Percentiles rank a stretch among this genome's conserved stretches.
Evolutionary conservation across 83 land plant species (phyloP).

Genomic region (Picea mariana): DNA sequence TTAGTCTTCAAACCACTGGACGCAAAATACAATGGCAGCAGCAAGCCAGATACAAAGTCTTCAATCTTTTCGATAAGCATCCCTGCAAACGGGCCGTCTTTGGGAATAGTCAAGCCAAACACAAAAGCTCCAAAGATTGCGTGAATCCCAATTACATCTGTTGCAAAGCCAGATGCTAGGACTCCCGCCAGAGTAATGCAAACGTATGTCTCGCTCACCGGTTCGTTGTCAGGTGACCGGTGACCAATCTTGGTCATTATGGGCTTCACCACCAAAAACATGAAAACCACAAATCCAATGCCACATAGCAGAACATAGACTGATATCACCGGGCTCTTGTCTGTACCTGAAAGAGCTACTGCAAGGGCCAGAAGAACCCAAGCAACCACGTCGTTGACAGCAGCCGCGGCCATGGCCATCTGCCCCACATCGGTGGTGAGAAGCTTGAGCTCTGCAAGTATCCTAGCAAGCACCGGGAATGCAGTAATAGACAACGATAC

Average conservation of each 20-base stretch:
- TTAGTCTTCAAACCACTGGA: conserved; percentile 88
- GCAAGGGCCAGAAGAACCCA: conserved; percentile 78
- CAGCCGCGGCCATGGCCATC: conserved; percentile 57
- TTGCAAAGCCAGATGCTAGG: conserved; percentile 65
- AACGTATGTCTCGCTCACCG: conserved; percentile 65
- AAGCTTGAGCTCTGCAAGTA: conserved; percentile 79
- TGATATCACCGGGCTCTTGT: conserved; percentile 30
- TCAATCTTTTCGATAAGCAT: conserved; percentile 76
- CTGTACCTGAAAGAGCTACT: conserved; percentile 52
- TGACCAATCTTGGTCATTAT: conserved; percentile 29
- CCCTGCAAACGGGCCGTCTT: conserved; percentile 65
- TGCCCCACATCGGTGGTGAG: conserved; percentile 73
- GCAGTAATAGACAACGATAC: conserved; percentile 83
- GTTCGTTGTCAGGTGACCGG: conserved; percentile 52
- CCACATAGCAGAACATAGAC: conserved; percentile 70
- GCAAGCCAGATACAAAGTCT: conserved; percentile 68
- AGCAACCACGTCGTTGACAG: too few species aligned
- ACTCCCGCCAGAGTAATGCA: conserved; percentile 63
- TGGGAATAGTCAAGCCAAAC: conserved; percentile 77
- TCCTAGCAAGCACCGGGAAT: conserved; percentile 76
- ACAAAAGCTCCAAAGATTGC: conserved; percentile 84
- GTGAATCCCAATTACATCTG: conserved; percentile 88
- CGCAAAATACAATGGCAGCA: conserved; percentile 88
- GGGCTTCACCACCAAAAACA: conserved; percentile 34
- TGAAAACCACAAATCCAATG: conserved; percentile 30